Base-by-base conservation (phyloP, 805 yeast species). In the Myxozyma geophila region DNA sequence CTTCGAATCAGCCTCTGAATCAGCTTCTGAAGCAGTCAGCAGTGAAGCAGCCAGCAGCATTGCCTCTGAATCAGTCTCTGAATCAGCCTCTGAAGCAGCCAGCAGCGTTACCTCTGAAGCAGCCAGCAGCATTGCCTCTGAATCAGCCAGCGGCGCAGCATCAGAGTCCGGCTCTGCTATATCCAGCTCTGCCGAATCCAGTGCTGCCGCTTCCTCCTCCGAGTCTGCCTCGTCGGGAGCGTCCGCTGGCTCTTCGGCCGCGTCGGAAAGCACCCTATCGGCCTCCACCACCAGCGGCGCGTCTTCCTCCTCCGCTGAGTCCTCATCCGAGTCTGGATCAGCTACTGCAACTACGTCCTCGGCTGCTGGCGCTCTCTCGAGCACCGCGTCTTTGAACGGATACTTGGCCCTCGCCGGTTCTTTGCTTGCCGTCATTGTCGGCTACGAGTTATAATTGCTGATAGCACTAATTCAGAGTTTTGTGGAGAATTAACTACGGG, bases 371-470 rank as follows among this genome's bases (percentile, higher is more conserved):
- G 37, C 56, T 21, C 39, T 53, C 23, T 37, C 48, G 12, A 48
- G 56, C n/a, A 21, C 7, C 21, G 40, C 56, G 44, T 47, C 56
- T 12, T 23, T 53, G 19, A 53, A 53, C 56, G 56, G 56, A 21
- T 53, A 53, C 48, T 36, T 53, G 7, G 21, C 56, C 4, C 56
- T 53, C 7, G 47, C 33, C 39, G 56, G 56, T 37, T 21, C 56
- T 13, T 21, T 53, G 10, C 1, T 53, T 21, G 56, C 56, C 56
- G 56, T 53, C 56, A 41, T 53, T 21, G 39, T 53, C 21, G 56
- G 56, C 15, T 40, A 53, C 39, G 47, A 39, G 21, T 21, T 53
- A 48, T 53, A 40, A 40, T 10, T 41, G 5, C 3, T 23, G 15
- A 12, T 19, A 10, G 17, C 36, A n/a, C 2, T 43, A 12, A 43